phyloP scores from a whole-genome alignment of 78 protist species.

The Guillardia theta region DNA sequence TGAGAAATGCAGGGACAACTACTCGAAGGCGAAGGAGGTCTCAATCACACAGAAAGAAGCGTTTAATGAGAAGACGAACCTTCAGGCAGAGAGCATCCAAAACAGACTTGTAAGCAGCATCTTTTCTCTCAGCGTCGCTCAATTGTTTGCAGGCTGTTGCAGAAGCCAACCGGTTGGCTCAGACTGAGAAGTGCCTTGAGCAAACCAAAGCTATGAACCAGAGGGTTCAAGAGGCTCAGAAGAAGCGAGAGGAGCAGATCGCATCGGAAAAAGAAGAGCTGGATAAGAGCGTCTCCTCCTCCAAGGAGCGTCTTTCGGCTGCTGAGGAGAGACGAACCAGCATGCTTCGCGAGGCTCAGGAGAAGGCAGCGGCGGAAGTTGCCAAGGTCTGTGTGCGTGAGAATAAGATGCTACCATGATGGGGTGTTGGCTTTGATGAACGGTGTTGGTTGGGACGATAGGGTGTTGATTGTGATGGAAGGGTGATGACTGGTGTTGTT shows the following conservation, averaged over 20 bases:
- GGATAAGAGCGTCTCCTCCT: background rate
- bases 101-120: background rate
- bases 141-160: background rate
- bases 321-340: background rate
- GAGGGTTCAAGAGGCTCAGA: background rate
- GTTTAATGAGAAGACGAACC: background rate
- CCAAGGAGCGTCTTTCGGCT: background rate
- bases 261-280: background rate
- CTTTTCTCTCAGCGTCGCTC: background rate
- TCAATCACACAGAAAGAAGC: background rate
- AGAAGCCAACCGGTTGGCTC: background rate
- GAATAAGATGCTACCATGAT: background rate
- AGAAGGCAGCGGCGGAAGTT: background rate
- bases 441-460: background rate
- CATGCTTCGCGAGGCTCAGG: background rate
- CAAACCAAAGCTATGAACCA: background rate
- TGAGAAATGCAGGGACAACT: background rate
- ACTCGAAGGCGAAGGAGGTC: background rate
- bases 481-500: background rate
- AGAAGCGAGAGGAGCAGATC: background rate
- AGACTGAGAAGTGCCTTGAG: background rate
- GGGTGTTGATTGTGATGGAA: background rate
- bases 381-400: background rate
- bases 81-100: background rate
- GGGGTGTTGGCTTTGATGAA: background rate